A percentile compares a stretch with the other conserved stretches of the same genome.
Evolutionary conservation across 768 basidiomycete genomes (phyloP).

Genomic region (Calocybe gangraenosa): DNA sequence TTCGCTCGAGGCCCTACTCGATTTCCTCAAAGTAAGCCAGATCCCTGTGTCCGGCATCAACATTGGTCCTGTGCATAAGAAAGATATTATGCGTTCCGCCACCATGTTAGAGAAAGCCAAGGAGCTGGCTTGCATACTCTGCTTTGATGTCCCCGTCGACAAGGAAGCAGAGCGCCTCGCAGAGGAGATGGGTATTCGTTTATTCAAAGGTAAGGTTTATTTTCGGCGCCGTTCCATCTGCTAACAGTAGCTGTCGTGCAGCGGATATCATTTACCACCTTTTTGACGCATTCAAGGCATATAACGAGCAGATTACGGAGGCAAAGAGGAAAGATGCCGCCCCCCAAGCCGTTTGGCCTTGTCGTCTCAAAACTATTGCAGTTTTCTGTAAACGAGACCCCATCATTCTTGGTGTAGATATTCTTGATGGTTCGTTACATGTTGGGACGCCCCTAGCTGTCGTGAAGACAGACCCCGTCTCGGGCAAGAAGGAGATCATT

Average conservation of each 20-base stretch:
- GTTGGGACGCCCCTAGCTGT: slow-evolving; percentile 95
- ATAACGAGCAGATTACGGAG: slow-evolving; percentile 88
- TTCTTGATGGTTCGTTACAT: slow-evolving; percentile 86
- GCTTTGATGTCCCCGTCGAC: slow-evolving; percentile 94
- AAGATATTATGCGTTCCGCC: slow-evolving; percentile 87
- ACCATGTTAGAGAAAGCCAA: slow-evolving; percentile 96
- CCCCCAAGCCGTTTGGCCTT: slow-evolving; percentile 96
- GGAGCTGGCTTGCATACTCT: slow-evolving; percentile 91
- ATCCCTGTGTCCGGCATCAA: slow-evolving; percentile 98
- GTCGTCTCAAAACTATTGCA: slow-evolving; percentile 88
- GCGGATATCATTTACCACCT: slow-evolving; percentile 99
- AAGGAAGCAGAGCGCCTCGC: slow-evolving; percentile 90
- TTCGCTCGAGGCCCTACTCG: slow-evolving; percentile 92
- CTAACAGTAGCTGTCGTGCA: slow-evolving; percentile 25
- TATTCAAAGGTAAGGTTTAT: slow-evolving; percentile 79
- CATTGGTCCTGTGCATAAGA: slow-evolving; percentile 96
- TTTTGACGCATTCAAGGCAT: slow-evolving; percentile 93
- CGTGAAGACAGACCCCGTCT: slow-evolving; percentile 83
- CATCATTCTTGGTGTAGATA: slow-evolving; percentile 95
- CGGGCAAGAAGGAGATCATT: slow-evolving; percentile 87
- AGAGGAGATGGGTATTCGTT: slow-evolving; percentile 87
- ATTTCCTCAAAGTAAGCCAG: slow-evolving; percentile 92
- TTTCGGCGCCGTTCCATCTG: not conserved
- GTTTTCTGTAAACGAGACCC: slow-evolving; percentile 96
- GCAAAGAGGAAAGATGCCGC: slow-evolving; percentile 91